Conservation (phyloP, 2,329 filamentous ascomycete genomes). For the Fusarium sp. region DNA sequence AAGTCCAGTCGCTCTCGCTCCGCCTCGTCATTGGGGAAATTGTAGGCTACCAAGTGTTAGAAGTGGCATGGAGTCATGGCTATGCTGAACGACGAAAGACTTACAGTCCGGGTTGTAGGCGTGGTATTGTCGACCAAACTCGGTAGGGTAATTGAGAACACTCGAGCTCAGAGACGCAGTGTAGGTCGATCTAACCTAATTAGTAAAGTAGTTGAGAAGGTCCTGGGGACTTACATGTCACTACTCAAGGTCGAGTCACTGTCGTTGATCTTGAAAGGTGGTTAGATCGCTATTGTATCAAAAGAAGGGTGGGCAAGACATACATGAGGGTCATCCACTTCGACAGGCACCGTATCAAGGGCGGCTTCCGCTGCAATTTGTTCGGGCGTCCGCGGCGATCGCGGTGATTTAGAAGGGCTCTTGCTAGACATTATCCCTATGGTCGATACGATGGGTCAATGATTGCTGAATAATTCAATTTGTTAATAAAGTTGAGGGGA, state of each 20-base stretch:
- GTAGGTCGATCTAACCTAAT: conserved; percentile 9
- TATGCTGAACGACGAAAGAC: too few relatives aligned
- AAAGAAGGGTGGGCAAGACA: too few relatives aligned
- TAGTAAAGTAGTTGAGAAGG: not conserved
- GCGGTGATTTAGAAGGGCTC: too few relatives aligned
- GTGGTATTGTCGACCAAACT: conserved; percentile 52
- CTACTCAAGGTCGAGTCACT: not conserved
- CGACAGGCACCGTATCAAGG: not conserved
- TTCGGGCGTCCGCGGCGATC: too few relatives aligned
- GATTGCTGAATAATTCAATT: not conserved
- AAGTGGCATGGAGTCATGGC: not conserved
- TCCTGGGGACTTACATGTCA: not conserved
- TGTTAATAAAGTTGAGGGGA: too few relatives aligned
- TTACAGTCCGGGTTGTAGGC: conserved; percentile 52
- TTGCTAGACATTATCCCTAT: not conserved
- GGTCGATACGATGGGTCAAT: not conserved
- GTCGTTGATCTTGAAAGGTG: not conserved
- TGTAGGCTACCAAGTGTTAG: conserved; percentile 11
- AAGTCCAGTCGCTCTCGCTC: conserved; percentile 57
- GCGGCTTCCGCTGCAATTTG: not conserved
- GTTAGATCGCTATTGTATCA: too few relatives aligned
- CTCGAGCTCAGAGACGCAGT: conserved; percentile 51
- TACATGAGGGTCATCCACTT: not conserved
- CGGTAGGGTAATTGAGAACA: conserved; percentile 48
- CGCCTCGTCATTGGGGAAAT: conserved; percentile 24